A percentile compares a stretch with the other conserved stretches of the same genome.
Evolutionary conservation across 2,329 filamentous ascomycete genomes (phyloP).

Genomic region (Monosporascus sp.): DNA sequence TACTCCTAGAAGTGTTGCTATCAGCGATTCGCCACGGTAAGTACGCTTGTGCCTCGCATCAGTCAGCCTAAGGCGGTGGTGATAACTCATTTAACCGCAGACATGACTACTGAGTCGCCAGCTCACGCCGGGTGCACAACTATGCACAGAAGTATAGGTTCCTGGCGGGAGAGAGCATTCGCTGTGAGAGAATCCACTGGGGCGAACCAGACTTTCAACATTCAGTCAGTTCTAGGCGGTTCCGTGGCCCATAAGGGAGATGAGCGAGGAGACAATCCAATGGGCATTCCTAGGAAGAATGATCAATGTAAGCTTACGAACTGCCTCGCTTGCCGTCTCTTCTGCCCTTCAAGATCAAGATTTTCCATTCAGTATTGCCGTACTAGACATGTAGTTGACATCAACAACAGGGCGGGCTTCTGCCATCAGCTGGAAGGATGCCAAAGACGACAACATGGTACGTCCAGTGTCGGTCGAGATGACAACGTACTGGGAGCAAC

Average conservation of each 20-base stretch:
- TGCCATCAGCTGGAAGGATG: constrained; percentile 12
- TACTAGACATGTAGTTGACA: no score
- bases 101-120: constrained; percentile 19
- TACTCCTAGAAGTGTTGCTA: no score
- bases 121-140: constrained; percentile 13
- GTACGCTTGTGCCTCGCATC: no score
- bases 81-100: constrained; percentile 1
- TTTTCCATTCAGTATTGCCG: no score
- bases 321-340: no score
- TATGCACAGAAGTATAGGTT: constrained; percentile 17
- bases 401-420: constrained; percentile 13
- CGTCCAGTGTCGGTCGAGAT: constrained; percentile 8
- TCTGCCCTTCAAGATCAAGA: no score
- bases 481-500: background rate
- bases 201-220: constrained; percentile 14
- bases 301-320: constrained; percentile 9
- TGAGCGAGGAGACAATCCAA: constrained; percentile 10
- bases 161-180: constrained; percentile 12
- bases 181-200: constrained; percentile 8
- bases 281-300: constrained; percentile 6
- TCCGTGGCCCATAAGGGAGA: constrained; percentile 2
- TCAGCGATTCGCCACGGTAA: no score
- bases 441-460: constrained; percentile 10
- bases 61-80: no score
- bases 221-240: constrained; percentile 3